Base-by-base conservation (phyloP, 305 asterid species). In the Solanum hybrid region DNA sequence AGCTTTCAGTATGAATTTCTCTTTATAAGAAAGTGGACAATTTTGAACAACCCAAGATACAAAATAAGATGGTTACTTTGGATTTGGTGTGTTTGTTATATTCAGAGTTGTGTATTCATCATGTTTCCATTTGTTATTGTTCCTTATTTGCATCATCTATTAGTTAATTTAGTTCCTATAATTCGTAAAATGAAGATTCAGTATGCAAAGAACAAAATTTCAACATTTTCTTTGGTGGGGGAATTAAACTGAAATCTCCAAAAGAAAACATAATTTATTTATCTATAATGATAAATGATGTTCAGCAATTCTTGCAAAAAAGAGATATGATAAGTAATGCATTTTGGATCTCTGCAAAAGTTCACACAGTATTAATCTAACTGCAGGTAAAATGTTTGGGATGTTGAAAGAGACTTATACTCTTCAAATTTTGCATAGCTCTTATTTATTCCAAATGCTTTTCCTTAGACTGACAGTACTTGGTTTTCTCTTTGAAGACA, bases 401-500 rank as follows among this genome's bases (percentile, higher is more conserved):
- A 39, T 82, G 72, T 32, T 83, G 26, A 83, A 83, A 83, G 87
- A 83, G 88, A 83, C 75, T n/a, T 27, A 5, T 83, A 83, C 88
- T 14, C 70, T 45, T 83, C 75, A 41, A 45, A 79, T 79, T n/a
- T 33, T 33, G 15, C 31, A 79, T 36, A 34, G 39, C 51, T 36
- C 57, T 79, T 79, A 22, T 34, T 27, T 82, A 27, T 45, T 84
- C 88, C 27, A 20, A 84, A 84, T 51, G 78, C 61, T 38, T 68
- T 33, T 77, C 61, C 17, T 7, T 26, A 34, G 17, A 57, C 51
- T 17, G 45, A 17, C 27, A 29, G 37, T 83, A 68, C 70, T 17
- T 68, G 78, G 36, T 79, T 81, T 86, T 75, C 90, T 90, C 87
- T 87, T 90, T 92, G 65, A 90, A 97, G 99, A 97, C 93, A 91